Base-by-base conservation (phyloP, 441 rosid species). In the Populus hybrid region DNA sequence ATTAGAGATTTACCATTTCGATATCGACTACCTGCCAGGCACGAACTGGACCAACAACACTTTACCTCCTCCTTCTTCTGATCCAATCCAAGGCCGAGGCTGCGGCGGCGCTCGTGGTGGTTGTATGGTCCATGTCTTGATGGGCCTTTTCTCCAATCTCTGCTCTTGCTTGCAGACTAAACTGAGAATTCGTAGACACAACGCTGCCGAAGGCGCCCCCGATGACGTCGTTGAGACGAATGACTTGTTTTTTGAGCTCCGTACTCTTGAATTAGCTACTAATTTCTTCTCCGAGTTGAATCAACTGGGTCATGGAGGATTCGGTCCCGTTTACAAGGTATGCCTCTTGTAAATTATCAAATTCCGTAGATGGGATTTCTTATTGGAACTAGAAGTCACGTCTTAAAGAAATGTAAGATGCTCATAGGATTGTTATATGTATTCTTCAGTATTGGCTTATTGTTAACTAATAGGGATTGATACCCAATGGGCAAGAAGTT, bases 251-350 rank as follows among this genome's bases (percentile, higher is more conserved):
- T 94, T 84, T 78, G 89, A 79, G 10, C 92, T 94, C 42, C 89
- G 78, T 59, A 74, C 87, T 36, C 91, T 94, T 73, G 89, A 94
- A 78, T 72, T 85, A 21, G 97, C 98, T 8, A 94, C 98, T 70
- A 89, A 84, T 75, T 91, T 75, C 73, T 94, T 94, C 90, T 92
- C 95, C 70, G 94, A 92, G 10, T 80, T 84, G 76, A 90, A 91
- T 75, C 88, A 73, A 84, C 93, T 94, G 34, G 98, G 98, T 53
- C 96, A 88, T 50, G 98, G 98, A 57, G 98, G 98, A 26, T 94
- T 92, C 77, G 98, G 98, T 68, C 97, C 97, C 53, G 98, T 94
- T 78, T 92, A 79, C 91, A 94, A 89, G 93, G 98, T 89, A 81
- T 36, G 18, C 23, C 42, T 2, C n/a, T 3, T 23, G 3, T 14